Evolutionary conservation across 108 stramenopile genomes (phyloP).

Genomic region (Skeletonema costatum): DNA sequence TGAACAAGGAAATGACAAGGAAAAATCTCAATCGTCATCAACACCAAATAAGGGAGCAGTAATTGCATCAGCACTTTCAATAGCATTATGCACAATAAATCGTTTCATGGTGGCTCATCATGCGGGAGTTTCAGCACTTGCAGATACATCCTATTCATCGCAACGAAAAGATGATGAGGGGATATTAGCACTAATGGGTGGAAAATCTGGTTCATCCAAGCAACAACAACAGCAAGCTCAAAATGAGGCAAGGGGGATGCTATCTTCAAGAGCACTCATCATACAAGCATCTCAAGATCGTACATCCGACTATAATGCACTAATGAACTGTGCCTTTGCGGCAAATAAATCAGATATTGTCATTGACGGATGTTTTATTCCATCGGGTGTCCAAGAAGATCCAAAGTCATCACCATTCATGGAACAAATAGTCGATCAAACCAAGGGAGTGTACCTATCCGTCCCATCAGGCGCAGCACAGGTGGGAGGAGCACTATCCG

Average conservation of each 20-base stretch:
- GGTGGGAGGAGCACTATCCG: constrained; percentile 75
- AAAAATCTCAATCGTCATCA: not conserved
- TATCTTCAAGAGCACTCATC: constrained; percentile 74
- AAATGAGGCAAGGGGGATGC: not conserved
- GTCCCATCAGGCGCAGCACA: constrained; percentile 71
- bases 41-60: constrained; percentile 43
- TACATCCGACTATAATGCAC: constrained; percentile 84
- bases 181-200: constrained; percentile 62
- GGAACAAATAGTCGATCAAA: constrained; percentile 83
- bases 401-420: constrained; percentile 61
- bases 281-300: constrained; percentile 88
- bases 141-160: constrained; percentile 20
- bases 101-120: constrained; percentile 79
- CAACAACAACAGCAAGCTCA: constrained; percentile 12
- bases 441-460: constrained; percentile 55
- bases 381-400: constrained; percentile 22
- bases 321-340: constrained; percentile 92
- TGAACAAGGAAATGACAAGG: not conserved
- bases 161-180: constrained; percentile 70
- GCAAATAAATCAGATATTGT: constrained; percentile 69
- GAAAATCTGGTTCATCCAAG: not conserved
- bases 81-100: constrained; percentile 76
- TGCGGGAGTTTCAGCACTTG: constrained; percentile 68
- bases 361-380: constrained; percentile 84
- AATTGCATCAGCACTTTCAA: constrained; percentile 74